Percentiles rank a stretch among this genome's conserved stretches.
These are phyloP conservation scores for Sporisorium scitamineum DNA, from an alignment of 1,284 basidiomycete genomes.

Conservation along the genomic window DNA sequence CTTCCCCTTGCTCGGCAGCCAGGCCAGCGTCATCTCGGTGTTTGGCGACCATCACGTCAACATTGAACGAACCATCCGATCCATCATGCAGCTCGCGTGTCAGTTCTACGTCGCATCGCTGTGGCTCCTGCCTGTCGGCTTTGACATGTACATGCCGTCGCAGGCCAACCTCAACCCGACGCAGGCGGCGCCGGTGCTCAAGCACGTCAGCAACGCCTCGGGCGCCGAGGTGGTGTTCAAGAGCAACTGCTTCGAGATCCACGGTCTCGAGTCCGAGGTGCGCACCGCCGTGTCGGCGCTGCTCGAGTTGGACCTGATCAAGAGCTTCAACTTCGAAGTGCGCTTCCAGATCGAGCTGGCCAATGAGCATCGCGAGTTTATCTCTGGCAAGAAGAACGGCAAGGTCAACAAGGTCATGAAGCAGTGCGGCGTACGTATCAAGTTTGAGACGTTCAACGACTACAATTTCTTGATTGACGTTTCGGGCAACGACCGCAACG, in stretches of 20 bases:
- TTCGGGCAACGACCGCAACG: constrained; percentile 71
- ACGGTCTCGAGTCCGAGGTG: constrained; percentile 94
- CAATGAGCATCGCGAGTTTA: constrained; percentile 98
- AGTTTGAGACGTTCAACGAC: constrained; percentile 98
- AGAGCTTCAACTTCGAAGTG: constrained; percentile 96
- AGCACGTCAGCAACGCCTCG: constrained; percentile 85
- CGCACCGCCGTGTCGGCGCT: constrained; percentile 86
- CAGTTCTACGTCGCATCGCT: constrained; percentile 95
- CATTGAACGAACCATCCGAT: constrained; percentile 92
- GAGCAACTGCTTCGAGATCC: constrained; percentile 96
- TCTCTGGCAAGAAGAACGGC: constrained; percentile 72
- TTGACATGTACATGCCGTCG: constrained; percentile 88
- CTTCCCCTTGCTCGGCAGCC: constrained; percentile 89
- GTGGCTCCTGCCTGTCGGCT: constrained; percentile 93
- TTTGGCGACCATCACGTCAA: constrained; percentile 94
- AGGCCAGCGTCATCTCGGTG: constrained; percentile 90
- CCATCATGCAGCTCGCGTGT: constrained; percentile 94
- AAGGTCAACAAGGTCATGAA: constrained; percentile 73
- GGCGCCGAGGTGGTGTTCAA: constrained; percentile 97
- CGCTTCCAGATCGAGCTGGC: constrained; percentile 98
- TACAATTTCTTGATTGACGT: constrained; percentile 98
- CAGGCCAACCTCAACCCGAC: constrained; percentile 81
- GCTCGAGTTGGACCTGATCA: constrained; percentile 88
- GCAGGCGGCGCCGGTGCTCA: constrained; percentile 85
- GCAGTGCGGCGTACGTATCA: constrained; percentile 86